Evolutionary conservation across 2,329 filamentous ascomycete genomes (phyloP).

Genomic region (Diaporthe sp.): DNA sequence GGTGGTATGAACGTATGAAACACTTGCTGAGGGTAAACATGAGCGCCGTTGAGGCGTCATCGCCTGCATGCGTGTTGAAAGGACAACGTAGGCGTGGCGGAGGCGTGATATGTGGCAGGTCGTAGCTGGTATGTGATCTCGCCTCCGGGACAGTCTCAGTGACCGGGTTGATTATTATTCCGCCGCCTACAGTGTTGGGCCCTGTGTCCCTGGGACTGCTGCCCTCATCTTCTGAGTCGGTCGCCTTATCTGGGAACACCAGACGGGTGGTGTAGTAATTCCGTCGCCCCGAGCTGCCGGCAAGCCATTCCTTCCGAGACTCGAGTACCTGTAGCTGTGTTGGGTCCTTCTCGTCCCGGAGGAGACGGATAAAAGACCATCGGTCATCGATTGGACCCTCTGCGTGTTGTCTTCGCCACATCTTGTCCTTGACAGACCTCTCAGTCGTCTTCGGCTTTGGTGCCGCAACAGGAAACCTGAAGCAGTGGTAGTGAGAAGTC

Average conservation of each 20-base stretch:
- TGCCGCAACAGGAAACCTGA: slow-evolving; percentile 69
- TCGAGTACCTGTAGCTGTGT: slow-evolving; percentile 74
- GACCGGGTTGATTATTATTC: slow-evolving; percentile 13
- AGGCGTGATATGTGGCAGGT: slow-evolving; percentile 41
- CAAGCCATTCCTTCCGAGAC: slow-evolving; percentile 75
- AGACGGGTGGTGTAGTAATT: slow-evolving; percentile 75
- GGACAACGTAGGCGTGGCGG: slow-evolving; percentile 49
- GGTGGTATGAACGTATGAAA: slow-evolving; percentile 67
- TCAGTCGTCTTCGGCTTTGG: slow-evolving; percentile 56
- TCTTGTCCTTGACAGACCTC: slow-evolving; percentile 57
- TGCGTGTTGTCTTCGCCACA: slow-evolving; percentile 75
- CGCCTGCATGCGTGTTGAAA: slow-evolving; percentile 62
- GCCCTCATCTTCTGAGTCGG: background rate
- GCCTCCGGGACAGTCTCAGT: background rate
- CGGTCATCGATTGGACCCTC: slow-evolving; percentile 81
- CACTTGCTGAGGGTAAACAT: slow-evolving; percentile 66
- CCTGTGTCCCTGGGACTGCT: background rate
- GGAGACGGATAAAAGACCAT: slow-evolving; percentile 76
- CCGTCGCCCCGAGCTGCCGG: slow-evolving; percentile 67
- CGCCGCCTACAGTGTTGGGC: slow-evolving; percentile 5
- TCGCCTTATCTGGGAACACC: slow-evolving; percentile 50
- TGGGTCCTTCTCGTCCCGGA: slow-evolving; percentile 66
- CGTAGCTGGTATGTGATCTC: slow-evolving; percentile 50
- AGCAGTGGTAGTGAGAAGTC: slow-evolving; percentile 77
- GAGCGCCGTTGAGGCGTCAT: slow-evolving; percentile 54